These are phyloP conservation scores for Penicillium subrubescens DNA, from an alignment of 495 filamentous ascomycete species.

Conservation along the genomic window DNA sequence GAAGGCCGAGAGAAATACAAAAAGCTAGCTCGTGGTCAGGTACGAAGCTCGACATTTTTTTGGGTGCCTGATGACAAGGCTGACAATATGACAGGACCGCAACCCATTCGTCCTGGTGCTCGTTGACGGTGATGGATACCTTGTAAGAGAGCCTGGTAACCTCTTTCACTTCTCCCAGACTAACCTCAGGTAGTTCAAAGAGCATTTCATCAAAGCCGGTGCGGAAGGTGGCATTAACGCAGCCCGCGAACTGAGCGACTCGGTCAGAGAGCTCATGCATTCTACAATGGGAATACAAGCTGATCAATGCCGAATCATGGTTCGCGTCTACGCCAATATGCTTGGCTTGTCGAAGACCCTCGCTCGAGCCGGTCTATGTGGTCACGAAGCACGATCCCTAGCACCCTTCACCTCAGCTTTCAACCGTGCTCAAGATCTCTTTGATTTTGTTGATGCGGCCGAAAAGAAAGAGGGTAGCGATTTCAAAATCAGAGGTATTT, in stretches of 20 bases:
- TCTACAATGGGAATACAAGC: conserved; percentile 49
- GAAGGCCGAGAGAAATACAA: conserved; percentile 57
- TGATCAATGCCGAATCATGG: conserved; percentile 59
- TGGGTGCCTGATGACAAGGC: background rate
- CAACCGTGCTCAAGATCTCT: conserved; percentile 58
- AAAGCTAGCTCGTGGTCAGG: conserved; percentile 51
- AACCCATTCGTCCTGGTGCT: conserved; percentile 5
- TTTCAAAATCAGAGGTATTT: conserved; percentile 58
- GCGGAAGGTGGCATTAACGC: conserved; percentile 59
- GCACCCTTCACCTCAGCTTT: conserved; percentile 60
- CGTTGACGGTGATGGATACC: conserved; percentile 1
- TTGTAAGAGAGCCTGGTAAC: conserved; percentile 34
- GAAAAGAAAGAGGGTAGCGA: conserved; percentile 63
- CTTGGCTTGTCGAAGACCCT: conserved; percentile 53
- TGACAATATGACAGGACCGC: conserved; percentile 7
- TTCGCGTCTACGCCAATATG: conserved; percentile 63
- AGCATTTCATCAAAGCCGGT: conserved; percentile 52
- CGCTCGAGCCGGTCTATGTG: conserved; percentile 48
- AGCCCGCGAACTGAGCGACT: conserved; percentile 54
- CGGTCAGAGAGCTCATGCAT: conserved; percentile 48
- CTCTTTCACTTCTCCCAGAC: conserved; percentile 6
- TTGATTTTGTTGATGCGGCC: conserved; percentile 64
- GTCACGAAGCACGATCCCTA: conserved; percentile 54
- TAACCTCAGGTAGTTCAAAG: conserved; percentile 58
- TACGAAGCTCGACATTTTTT: conserved; percentile 18